phyloP scores from a whole-genome alignment of 1,139 yeast species.

The Sugiyamaella neomexicana region DNA sequence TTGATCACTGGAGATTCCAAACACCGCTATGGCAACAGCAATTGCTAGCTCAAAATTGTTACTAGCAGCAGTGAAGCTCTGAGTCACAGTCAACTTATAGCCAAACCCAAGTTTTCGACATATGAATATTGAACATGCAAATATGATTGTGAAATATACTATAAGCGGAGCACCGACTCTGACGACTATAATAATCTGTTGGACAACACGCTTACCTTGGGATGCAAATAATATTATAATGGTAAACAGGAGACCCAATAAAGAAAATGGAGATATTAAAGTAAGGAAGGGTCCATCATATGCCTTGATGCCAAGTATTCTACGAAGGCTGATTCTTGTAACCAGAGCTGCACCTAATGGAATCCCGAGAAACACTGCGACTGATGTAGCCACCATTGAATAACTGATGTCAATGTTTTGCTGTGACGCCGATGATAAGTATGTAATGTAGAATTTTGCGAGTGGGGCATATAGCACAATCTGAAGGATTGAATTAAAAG shows the following conservation, averaged over 20 bases:
- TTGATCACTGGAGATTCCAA: conserved; percentile 54
- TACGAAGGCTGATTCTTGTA: conserved; percentile 42
- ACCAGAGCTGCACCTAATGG: conserved; percentile 52
- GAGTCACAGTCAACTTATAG: conserved; percentile 50
- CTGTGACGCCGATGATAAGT: conserved; percentile 28
- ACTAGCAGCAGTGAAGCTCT: conserved; percentile 59
- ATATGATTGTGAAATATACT: conserved; percentile 51
- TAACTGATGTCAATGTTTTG: conserved; percentile 39
- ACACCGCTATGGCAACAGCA: conserved; percentile 56
- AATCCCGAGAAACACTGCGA: conserved; percentile 56
- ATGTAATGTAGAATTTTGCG: conserved; percentile 45
- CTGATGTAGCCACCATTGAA: conserved; percentile 51
- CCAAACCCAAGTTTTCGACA: conserved; percentile 37
- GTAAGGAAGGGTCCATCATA: conserved; percentile 45
- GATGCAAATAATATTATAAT: conserved; percentile 53
- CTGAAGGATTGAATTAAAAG: conserved; percentile 55
- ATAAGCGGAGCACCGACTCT: conserved; percentile 54
- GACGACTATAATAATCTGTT: conserved; percentile 52
- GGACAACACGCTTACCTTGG: conserved; percentile 53
- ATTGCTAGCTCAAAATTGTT: conserved; percentile 57
- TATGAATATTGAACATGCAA: conserved; percentile 47
- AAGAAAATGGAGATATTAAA: conserved; percentile 51
- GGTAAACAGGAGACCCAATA: conserved; percentile 55
- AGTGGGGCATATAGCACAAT: conserved; percentile 57
- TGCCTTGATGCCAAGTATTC: conserved; percentile 36